These are phyloP conservation scores for Cercospora citrullina DNA, from an alignment of 2,329 filamentous ascomycete genomes.

Conservation along the genomic window DNA sequence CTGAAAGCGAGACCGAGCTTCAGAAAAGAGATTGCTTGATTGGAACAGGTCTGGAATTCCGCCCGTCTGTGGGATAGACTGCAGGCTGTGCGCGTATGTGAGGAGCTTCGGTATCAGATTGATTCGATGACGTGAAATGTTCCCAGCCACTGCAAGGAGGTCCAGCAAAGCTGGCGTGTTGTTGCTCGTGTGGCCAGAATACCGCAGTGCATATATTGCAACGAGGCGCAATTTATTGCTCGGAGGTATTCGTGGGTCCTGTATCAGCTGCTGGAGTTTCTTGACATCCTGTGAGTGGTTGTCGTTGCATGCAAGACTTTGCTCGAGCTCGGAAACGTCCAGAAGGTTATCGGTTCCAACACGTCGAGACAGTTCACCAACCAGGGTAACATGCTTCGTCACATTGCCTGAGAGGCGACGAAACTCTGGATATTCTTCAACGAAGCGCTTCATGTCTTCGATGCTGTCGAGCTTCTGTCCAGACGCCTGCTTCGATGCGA, in stretches of 20 bases:
- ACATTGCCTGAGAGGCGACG: conserved; percentile 96
- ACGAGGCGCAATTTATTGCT: conserved; percentile 88
- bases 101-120: conserved; percentile 80
- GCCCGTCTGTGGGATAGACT: conserved; percentile 61
- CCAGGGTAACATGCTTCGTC: conserved; percentile 95
- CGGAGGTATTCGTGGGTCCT: conserved; percentile 71
- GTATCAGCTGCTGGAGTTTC: conserved; percentile 83
- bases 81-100: conserved; percentile 81
- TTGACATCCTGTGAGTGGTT: conserved; percentile 91
- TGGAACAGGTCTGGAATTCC: conserved; percentile 93
- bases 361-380: conserved; percentile 85
- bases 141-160: conserved; percentile 79
- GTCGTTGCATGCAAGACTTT: conserved; percentile 94
- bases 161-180: conserved; percentile 83
- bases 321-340: conserved; percentile 96
- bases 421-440: conserved; percentile 98
- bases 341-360: conserved; percentile 83
- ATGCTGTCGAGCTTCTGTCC: conserved; percentile 97
- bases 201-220: conserved; percentile 90
- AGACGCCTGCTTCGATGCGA: conserved; percentile 95
- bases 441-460: conserved; percentile 97
- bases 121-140: conserved; percentile 71
- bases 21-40: conserved; percentile 84
- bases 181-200: conserved; percentile 82
- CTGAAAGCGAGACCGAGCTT: conserved; percentile 83